A percentile compares a stretch with the other conserved stretches of the same genome.
Evolutionary conservation across 2,329 filamentous ascomycete genomes (phyloP).

Genomic region (Scedosporium apiospermum): DNA sequence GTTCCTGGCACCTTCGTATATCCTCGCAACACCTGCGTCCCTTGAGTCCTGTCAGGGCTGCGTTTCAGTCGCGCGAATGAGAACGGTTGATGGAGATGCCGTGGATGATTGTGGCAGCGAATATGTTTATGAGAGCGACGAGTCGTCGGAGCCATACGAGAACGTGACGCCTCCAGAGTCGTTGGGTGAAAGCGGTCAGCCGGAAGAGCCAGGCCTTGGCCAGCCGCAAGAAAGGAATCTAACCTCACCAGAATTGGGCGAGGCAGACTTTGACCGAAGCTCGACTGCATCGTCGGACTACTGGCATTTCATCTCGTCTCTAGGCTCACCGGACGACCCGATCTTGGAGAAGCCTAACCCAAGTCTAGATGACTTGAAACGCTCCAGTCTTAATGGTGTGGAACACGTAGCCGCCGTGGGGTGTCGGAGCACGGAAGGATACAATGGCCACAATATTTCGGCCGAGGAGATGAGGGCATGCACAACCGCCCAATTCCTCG

Average conservation of each 20-base stretch:
- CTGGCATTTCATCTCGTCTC: neutral
- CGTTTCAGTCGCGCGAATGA: neutral
- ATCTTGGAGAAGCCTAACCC: no score
- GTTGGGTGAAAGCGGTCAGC: neutral
- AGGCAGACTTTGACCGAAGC: neutral
- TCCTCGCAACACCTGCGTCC: neutral
- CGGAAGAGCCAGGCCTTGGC: no score
- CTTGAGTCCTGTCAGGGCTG: neutral
- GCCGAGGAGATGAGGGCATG: slow-evolving; percentile 17
- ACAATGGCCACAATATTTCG: slow-evolving; percentile 15
- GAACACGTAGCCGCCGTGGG: slow-evolving; percentile 12
- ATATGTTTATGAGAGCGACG: neutral
- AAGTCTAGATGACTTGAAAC: neutral
- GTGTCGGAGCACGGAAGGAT: slow-evolving; percentile 11
- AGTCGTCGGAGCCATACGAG: neutral
- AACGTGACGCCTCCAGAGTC: neutral
- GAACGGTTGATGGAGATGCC: no score
- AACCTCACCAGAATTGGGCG: no score
- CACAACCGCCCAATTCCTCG: slow-evolving; percentile 16
- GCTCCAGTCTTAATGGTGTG: neutral
- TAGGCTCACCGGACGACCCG: no score
- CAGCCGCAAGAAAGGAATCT: no score
- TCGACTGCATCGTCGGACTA: neutral
- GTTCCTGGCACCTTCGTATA: neutral
- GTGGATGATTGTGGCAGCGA: neutral